Base-by-base conservation (phyloP, 192 early-diverging fungal species). In the Backusella luteola region DNA sequence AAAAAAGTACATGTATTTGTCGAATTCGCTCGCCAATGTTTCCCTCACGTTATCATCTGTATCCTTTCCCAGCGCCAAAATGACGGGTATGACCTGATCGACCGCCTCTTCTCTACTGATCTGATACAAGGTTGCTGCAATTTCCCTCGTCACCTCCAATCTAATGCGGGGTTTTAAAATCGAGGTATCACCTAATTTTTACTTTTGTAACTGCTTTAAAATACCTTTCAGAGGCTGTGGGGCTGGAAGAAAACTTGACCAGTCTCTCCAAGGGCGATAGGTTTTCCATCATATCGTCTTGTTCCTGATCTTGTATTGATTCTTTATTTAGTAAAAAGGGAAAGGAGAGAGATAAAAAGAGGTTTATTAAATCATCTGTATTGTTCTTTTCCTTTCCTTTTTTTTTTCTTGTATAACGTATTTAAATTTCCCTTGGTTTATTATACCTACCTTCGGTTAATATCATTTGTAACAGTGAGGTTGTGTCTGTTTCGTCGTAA, bases 1-100 rank as follows among this genome's bases (percentile, higher is more conserved):
- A 68, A 79, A 86, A 67, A 77, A 86, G 71, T 82, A 67, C 34
- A 86, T 86, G 35, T 84, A 83, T 69, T 86, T 84, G 69, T 86
- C 85, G 15, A 86, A 59, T 73, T 86, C 83, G 39, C 74, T 72
- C 8, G 76, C 83, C 52, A 86, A 81, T 23, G 83, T 77, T 53
- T 86, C 85, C 71, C 77, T 67, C 15, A 86, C 85, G 46, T 68
- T 69, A 68, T 84, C 85, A 56, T 86, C 83, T 46, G 77, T 32
- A 76, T 86, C 85, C 38, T 67, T 81, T 23, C 76, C 81, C 15
- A 86, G 46, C 34, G 46, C 67, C 29, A 81, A 71, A 26, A 84
- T 69, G 52, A 86, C 46, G 1, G 85, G 81, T 69, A 86, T 36
- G 36, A 84, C 73, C 39, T 75, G 53, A 69, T 81, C 71, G 9